A percentile compares a stretch with the other conserved stretches of the same genome.
Evolutionary conservation across 2,329 filamentous ascomycete genomes (phyloP).

Genomic region (Microdochium nivale): DNA sequence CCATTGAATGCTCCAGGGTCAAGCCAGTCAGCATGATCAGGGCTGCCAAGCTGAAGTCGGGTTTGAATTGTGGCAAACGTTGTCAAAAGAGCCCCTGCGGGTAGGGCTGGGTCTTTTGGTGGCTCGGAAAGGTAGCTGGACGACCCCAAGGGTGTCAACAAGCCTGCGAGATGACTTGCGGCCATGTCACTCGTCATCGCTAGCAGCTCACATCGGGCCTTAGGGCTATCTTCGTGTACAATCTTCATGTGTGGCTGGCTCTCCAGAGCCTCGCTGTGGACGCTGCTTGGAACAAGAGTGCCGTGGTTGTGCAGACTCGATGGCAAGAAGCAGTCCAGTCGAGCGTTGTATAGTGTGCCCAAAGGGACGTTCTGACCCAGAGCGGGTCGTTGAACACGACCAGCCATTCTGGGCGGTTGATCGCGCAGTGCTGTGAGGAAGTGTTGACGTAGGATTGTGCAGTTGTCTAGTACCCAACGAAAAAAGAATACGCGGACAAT

Average conservation of each 20-base stretch:
- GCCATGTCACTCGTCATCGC: too few species aligned
- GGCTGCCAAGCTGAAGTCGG: neutral
- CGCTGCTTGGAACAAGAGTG: neutral
- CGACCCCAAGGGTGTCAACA: neutral
- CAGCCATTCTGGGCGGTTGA: neutral
- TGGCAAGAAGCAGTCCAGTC: neutral
- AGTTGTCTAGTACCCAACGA: too few species aligned
- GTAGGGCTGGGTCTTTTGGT: neutral
- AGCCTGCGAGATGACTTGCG: neutral
- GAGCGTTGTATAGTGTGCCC: neutral
- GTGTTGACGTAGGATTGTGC: too few species aligned
- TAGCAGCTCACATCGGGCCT: too few species aligned
- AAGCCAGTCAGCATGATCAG: neutral
- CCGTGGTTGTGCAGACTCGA: neutral
- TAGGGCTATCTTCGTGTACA: neutral
- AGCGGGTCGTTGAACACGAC: neutral
- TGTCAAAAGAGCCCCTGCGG: neutral
- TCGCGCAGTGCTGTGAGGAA: too few species aligned
- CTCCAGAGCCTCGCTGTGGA: neutral
- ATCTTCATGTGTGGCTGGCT: neutral
- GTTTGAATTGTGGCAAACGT: neutral
- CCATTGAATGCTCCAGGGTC: neutral
- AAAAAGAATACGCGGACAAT: too few species aligned
- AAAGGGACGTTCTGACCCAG: neutral
- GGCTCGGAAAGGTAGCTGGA: neutral